These are phyloP conservation scores for Zygnema circumcarinatum DNA, from an alignment of 139 green algal genomes.

Conservation along the genomic window DNA sequence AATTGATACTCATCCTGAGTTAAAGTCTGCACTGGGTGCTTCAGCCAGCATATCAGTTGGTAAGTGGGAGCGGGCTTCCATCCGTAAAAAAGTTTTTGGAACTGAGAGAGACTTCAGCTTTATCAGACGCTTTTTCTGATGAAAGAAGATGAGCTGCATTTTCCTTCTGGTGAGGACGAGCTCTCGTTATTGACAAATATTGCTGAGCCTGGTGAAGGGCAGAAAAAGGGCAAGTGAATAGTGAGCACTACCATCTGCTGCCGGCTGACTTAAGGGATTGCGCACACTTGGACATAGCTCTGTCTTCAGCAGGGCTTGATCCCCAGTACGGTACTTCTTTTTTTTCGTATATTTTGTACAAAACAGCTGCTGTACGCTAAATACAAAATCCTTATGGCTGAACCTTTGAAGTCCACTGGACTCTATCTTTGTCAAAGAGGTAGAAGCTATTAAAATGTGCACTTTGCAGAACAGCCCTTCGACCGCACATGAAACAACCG, in stretches of 20 bases:
- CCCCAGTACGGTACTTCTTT: slow-evolving; percentile 12
- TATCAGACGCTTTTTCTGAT: neutral
- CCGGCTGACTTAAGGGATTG: slow-evolving; percentile 49
- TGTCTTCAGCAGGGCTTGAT: slow-evolving; percentile 38
- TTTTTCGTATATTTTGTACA: slow-evolving; percentile 1
- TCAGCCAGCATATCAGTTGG: neutral
- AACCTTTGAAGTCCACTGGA: too few relatives aligned
- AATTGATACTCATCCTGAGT: slow-evolving; percentile 5
- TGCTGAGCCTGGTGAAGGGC: too few relatives aligned
- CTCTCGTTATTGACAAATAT: slow-evolving; percentile 1
- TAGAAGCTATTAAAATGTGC: too few relatives aligned
- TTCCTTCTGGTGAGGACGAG: neutral
- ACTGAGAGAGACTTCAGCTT: too few relatives aligned
- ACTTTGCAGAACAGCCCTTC: too few relatives aligned
- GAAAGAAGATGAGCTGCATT: neutral
- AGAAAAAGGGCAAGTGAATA: slow-evolving; percentile 38
- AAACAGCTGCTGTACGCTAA: too few relatives aligned
- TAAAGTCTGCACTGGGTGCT: neutral
- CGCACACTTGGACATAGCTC: slow-evolving; percentile 16
- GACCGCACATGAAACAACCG: too few relatives aligned
- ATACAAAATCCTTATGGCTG: too few relatives aligned
- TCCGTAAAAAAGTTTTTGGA: too few relatives aligned
- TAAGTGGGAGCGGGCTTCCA: too few relatives aligned
- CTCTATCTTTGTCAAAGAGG: too few relatives aligned
- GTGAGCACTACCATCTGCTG: slow-evolving; percentile 44